Evolutionary conservation across 1,139 yeast species (phyloP), one percentile per base, ranked within the genome.

Genomic region (Zygoascus hellenicus): DNA sequence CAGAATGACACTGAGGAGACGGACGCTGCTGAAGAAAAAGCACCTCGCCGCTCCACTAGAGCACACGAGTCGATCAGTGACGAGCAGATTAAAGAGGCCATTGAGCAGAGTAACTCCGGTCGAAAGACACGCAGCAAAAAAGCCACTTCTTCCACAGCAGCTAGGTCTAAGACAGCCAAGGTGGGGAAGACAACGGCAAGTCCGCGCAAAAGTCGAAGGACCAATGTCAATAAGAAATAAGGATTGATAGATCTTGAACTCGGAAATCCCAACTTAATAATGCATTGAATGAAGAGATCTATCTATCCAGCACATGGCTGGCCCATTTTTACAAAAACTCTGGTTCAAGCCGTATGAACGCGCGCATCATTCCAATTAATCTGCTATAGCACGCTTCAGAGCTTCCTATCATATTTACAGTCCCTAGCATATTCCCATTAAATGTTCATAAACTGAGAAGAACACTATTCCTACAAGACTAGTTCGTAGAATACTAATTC

Each of bases 381-480:
- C n/a, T n/a, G n/a, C n/a, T n/a, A n/a, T n/a, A n/a, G 33, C 33
- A 11, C 14, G n/a, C n/a, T 30, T 30, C 14, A 9, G 9, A 30
- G 11, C 5, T 5, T 13, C 14, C 14, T 11, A 10, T 5, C 5
- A 11, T 30, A 13, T 11, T 11, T 30, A 30, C 14, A 30, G 2
- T 17, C 2, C 9, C 28, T 31, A 45, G 33, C 47, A 49, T 5
- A 40, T 22, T 3, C 48, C 31, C 26, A 58, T 51, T 40, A 58
- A 38, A 51, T 54, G 75, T 65, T 87, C 96, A 63, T 77, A 87
- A 16, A 77, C 69, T 34, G 88, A 75, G 66, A 87, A 87, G 62
- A 87, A 85, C 9, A 82, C 81, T 77, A 83, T 77, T 51, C 87
- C 88, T 11, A 82, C 82, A 49, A 83, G 58, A 49, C 87, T 78